Evolutionary conservation across 2,329 filamentous ascomycete species (phyloP), one percentile per base, ranked within the genome.

Genomic region (Annulohypoxylon truncatum): DNA sequence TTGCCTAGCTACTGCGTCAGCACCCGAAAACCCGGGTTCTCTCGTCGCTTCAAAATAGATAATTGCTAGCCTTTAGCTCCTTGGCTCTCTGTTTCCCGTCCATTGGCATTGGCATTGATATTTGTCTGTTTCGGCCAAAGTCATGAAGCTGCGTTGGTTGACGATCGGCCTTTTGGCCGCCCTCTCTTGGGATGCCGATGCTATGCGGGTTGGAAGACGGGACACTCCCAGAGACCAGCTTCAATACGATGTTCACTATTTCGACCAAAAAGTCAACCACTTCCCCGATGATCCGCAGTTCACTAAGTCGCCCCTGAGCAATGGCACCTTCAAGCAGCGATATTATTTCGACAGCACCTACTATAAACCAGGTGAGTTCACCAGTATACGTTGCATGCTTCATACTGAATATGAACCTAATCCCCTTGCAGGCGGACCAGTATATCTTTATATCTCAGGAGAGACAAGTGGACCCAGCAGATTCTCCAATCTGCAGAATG

Each of bases 321-420:
- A 81, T 61, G 82, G 77, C 15, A 87, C 84, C 1, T 87, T 87
- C 72, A 79, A 79, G 52, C 85, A 87, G 73, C 80, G 84, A 48
- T 88, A 85, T 72, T 86, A 83, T 71, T 83, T 86, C 47, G 84
- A 85, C 66, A 77, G 79, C 4, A 80, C 81, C 0, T 85, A 86
- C 73, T 87, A 87, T 71, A 81, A 83, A 66, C 78, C 84, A 10
- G 75, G 74, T 75, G 6, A 60, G 61, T 44, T 75, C 6, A 58
- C 26, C 12, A 18, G n/a, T 13, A 26, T 2, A 5, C 31, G 9
- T 29, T 46, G 15, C 8, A 29, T 48, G 18, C 1, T 24, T 40
- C 24, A 44, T n/a, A n/a, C n/a, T n/a, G n/a, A 5, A 61, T 22
- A 18, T 13, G 24, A 60, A 61, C 44, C 65, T 73, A 53, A 74